Conservation (phyloP, 1,139 yeast genomes). For the Pichia sp. region DNA sequence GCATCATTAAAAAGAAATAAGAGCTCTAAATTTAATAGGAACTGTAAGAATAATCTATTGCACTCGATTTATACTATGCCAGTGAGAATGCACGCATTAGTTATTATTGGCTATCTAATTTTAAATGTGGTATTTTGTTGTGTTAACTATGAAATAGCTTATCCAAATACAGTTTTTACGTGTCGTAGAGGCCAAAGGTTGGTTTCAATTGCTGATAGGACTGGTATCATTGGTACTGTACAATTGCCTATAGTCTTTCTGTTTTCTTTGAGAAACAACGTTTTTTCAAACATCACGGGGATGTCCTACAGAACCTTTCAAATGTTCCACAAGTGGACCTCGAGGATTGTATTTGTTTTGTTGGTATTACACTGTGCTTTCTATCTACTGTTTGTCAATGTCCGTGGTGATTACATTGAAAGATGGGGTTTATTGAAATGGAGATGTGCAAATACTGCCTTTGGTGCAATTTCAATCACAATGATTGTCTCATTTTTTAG, state of each 20-base stretch:
- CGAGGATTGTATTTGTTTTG: slow-evolving; percentile 44
- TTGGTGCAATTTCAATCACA: slow-evolving; percentile 33
- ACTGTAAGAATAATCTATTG: slow-evolving; percentile 7
- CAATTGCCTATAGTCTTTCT: slow-evolving; percentile 53
- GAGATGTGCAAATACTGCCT: slow-evolving; percentile 38
- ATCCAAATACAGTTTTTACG: slow-evolving; percentile 32
- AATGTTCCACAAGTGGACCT: slow-evolving; percentile 57
- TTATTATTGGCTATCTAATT: slow-evolving; percentile 28
- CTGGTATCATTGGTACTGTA: slow-evolving; percentile 54
- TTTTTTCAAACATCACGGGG: slow-evolving; percentile 53
- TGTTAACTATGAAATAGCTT: slow-evolving; percentile 27
- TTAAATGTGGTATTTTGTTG: slow-evolving; percentile 29
- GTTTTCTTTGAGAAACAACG: slow-evolving; percentile 63
- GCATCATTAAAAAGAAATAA: not conserved
- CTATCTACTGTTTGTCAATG: slow-evolving; percentile 36
- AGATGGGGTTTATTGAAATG: slow-evolving; percentile 42
- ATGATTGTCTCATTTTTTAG: slow-evolving; percentile 35
- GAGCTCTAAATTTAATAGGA: slow-evolving; percentile 8
- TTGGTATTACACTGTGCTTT: slow-evolving; percentile 40
- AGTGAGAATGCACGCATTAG: slow-evolving; percentile 31
- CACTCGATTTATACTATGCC: slow-evolving; percentile 26
- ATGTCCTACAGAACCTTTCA: slow-evolving; percentile 59
- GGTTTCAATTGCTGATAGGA: slow-evolving; percentile 53
- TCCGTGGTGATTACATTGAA: slow-evolving; percentile 39
- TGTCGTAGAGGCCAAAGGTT: slow-evolving; percentile 29